A percentile compares a stretch with the other conserved stretches of the same genome.
Conservation (phyloP, 352 stramenopile species). For the Phytopythium kandeliae region DNA sequence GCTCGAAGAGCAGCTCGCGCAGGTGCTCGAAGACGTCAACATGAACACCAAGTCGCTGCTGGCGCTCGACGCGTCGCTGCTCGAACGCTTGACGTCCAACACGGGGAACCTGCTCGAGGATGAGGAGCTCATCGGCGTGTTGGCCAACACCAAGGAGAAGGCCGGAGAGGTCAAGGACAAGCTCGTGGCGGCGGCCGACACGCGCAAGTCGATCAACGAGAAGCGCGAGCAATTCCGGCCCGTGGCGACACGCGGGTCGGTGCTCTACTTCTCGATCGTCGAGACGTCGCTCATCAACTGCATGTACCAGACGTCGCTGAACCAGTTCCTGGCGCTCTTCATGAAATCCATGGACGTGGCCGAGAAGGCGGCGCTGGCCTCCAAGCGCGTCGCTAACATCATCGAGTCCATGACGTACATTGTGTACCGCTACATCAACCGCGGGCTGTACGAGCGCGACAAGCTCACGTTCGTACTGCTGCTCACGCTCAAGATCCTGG, state of each 20-base stretch:
- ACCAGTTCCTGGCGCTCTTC: constrained; percentile 97
- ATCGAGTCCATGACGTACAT: constrained; percentile 99
- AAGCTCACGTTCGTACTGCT: constrained; percentile 98
- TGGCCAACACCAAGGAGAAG: constrained; percentile 98
- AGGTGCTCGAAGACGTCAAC: constrained; percentile 98
- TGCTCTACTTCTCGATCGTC: constrained; percentile 98
- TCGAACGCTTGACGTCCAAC: constrained; percentile 96
- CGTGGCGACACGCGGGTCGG: constrained; percentile 95
- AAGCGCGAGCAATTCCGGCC: constrained; percentile 98
- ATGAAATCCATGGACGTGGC: constrained; percentile 97
- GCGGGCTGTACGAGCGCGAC: constrained; percentile 96
- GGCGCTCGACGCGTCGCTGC: constrained; percentile 92
- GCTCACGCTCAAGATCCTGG: constrained; percentile 97
- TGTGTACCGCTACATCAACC: constrained; percentile 98
- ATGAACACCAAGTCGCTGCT: constrained; percentile 97
- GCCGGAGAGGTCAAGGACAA: constrained; percentile 98
- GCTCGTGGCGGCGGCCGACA: constrained; percentile 95
- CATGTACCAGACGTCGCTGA: constrained; percentile 99
- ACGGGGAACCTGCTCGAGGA: constrained; percentile 98
- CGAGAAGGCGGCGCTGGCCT: constrained; percentile 96
- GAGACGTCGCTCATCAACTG: constrained; percentile 98
- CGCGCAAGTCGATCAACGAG: constrained; percentile 96
- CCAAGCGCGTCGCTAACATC: constrained; percentile 98
- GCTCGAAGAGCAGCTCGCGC: constrained; percentile 97
- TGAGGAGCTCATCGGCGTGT: constrained; percentile 97